Conservation (phyloP, 148 eudicot genomes). For the Pouteria glomerata region DNA sequence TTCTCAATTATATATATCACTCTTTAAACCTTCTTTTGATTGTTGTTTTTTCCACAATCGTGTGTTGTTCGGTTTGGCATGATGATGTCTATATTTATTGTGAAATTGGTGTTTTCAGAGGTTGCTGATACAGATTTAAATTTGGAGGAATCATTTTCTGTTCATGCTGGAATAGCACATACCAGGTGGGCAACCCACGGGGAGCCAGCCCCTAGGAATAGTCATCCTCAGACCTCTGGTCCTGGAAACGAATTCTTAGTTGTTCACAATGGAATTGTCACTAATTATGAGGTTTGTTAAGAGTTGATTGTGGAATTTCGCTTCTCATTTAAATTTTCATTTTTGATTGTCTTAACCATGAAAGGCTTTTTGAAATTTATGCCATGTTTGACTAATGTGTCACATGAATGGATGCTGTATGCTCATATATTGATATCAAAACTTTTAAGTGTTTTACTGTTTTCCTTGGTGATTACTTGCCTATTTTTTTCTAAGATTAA, state of each 20-base stretch:
- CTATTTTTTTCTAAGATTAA: no score
- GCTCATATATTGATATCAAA: no score
- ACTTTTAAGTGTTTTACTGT: no score
- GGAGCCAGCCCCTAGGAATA: constrained; percentile 92
- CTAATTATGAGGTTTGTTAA: constrained; percentile 75
- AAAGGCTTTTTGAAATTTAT: background rate
- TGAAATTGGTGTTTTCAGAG: constrained; percentile 42
- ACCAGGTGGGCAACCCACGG: constrained; percentile 99
- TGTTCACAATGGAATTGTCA: constrained; percentile 93
- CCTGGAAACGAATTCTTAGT: constrained; percentile 80
- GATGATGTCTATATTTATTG: background rate
- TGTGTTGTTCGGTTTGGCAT: background rate
- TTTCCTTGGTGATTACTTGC: no score
- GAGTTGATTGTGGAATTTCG: background rate
- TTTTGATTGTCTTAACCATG: background rate
- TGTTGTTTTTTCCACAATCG: background rate
- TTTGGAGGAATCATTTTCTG: constrained; percentile 72
- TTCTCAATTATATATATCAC: background rate
- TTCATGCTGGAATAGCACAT: constrained; percentile 96
- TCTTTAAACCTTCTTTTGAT: background rate
- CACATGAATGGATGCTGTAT: no score
- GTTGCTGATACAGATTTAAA: constrained; percentile 66
- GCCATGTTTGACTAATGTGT: no score
- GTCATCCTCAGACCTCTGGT: constrained; percentile 95
- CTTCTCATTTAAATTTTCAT: background rate